phyloP scores from a whole-genome alignment of 1,284 basidiomycete species.

The Grifola frondosa region DNA sequence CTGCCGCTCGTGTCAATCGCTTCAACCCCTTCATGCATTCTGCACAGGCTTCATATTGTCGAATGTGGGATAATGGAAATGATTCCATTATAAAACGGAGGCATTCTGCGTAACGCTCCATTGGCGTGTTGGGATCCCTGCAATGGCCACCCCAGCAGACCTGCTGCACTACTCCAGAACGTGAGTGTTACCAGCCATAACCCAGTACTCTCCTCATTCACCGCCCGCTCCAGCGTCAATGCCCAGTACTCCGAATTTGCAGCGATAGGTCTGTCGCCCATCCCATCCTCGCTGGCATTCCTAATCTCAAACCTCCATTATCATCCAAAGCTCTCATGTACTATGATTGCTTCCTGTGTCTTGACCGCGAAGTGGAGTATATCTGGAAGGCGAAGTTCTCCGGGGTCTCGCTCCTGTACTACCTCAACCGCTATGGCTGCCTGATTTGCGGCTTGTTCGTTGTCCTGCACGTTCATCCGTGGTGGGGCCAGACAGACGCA shows the following conservation, averaged over 20 bases:
- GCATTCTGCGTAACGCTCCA: too few species aligned
- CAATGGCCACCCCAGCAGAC: not conserved
- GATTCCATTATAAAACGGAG: too few species aligned
- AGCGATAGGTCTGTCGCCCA: not conserved
- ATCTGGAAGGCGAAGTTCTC: constrained; percentile 5
- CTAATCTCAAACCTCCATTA: not conserved
- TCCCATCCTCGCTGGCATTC: not conserved
- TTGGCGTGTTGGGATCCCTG: too few species aligned
- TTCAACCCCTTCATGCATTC: too few species aligned
- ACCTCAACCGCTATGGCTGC: constrained; percentile 2
- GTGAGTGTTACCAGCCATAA: not conserved
- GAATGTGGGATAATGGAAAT: too few species aligned
- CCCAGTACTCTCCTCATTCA: too few species aligned
- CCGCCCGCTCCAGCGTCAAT: not conserved
- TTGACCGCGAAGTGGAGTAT: constrained; percentile 2
- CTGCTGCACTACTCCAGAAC: not conserved
- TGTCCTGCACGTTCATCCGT: not conserved
- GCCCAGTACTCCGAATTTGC: not conserved
- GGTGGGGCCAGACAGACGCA: not conserved
- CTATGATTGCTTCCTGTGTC: constrained; percentile 1
- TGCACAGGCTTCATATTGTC: too few species aligned
- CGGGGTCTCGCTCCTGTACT: constrained; percentile 1
- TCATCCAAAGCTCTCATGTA: not conserved
- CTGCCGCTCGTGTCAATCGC: too few species aligned
- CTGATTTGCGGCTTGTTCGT: not conserved